phyloP scores from a whole-genome alignment of 1,284 basidiomycete species.

The Ceratobasidium sp. region DNA sequence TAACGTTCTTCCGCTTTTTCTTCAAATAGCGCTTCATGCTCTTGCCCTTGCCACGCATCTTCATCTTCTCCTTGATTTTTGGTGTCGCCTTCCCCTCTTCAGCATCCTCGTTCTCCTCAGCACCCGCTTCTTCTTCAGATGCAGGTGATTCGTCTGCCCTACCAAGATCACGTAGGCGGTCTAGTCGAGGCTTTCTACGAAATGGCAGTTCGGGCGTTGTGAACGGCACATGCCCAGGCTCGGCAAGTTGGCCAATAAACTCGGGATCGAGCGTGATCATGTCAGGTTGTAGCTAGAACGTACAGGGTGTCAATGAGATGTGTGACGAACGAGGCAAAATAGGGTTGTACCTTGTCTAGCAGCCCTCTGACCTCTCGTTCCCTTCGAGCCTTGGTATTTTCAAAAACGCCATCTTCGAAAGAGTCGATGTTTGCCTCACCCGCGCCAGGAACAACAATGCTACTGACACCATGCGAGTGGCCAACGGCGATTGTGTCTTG shows the following conservation, averaged over 20 bases:
- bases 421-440: constrained; percentile 97
- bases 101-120: constrained; percentile 50
- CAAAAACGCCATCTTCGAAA: constrained; percentile 92
- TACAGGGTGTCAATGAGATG: not conserved
- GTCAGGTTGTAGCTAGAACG: constrained; percentile 84
- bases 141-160: constrained; percentile 63
- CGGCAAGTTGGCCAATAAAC: constrained; percentile 75
- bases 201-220: constrained; percentile 66
- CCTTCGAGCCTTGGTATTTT: constrained; percentile 78
- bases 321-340: not conserved
- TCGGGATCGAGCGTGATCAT: constrained; percentile 92
- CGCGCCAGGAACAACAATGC: constrained; percentile 86
- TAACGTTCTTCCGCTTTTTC: constrained; percentile 91
- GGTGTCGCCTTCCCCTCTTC: constrained; percentile 51
- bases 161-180: constrained; percentile 72
- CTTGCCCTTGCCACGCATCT: constrained; percentile 85
- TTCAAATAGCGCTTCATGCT: constrained; percentile 82
- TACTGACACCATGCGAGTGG: constrained; percentile 75
- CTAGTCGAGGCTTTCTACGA: constrained; percentile 72
- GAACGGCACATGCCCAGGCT: constrained; percentile 65
- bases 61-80: constrained; percentile 73
- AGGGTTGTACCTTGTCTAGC: constrained; percentile 77
- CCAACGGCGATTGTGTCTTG: constrained; percentile 87
- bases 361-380: constrained; percentile 92
- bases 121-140: constrained; percentile 44